Conservation (phyloP, 2,329 filamentous ascomycete genomes). For the Pezicula rhizophila region DNA sequence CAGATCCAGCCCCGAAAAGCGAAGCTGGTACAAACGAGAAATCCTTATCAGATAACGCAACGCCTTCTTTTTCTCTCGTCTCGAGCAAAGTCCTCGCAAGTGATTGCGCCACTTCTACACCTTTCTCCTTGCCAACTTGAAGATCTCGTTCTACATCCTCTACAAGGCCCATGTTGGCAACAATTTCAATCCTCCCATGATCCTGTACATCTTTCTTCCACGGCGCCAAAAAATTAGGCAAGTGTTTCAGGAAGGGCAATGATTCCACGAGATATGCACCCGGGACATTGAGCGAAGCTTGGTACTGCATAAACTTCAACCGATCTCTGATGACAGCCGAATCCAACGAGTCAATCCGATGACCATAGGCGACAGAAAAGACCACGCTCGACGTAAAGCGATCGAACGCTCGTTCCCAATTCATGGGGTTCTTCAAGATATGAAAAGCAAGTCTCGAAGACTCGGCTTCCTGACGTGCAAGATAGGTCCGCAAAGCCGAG, state of each 20-base stretch:
- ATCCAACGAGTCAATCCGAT: constrained; percentile 41
- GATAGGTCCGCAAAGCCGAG: constrained; percentile 37
- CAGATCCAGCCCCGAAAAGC: constrained; percentile 33
- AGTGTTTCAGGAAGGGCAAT: constrained; percentile 35
- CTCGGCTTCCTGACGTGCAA: constrained; percentile 42
- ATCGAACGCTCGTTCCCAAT: constrained; percentile 41
- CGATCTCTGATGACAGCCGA: constrained; percentile 40
- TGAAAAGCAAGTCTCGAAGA: constrained; percentile 37
- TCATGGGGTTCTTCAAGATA: constrained; percentile 31
- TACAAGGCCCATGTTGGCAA: constrained; percentile 35
- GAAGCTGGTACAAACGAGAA: constrained; percentile 33
- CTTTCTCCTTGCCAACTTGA: constrained; percentile 16
- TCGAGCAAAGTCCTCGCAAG: constrained; percentile 39
- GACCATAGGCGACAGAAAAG: constrained; percentile 44
- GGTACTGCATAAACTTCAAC: constrained; percentile 42
- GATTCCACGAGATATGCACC: constrained; percentile 39
- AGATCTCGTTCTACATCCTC: constrained; percentile 35
- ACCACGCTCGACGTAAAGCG: constrained; percentile 43
- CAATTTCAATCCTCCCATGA: constrained; percentile 31
- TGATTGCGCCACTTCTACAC: constrained; percentile 24
- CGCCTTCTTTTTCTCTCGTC: constrained; percentile 31
- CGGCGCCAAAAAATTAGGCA: constrained; percentile 38
- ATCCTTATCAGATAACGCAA: constrained; percentile 33
- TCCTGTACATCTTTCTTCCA: constrained; percentile 42
- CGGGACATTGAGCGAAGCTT: constrained; percentile 40